Percentiles rank a stretch among this genome's conserved stretches.
phyloP scores from a whole-genome alignment of 306 rosid genomes.

The Senna siamea region DNA sequence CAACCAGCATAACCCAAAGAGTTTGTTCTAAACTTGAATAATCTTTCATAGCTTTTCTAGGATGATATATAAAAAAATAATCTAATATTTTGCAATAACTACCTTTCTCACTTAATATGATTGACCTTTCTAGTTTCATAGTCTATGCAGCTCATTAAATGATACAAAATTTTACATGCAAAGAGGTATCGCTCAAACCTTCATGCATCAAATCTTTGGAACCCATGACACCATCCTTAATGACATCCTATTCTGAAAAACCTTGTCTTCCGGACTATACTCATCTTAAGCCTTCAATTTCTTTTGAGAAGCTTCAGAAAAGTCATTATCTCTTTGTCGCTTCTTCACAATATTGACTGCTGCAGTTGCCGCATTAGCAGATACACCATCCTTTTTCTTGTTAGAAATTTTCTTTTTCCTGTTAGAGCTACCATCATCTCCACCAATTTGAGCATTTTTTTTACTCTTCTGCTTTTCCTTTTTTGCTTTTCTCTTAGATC shows the following conservation, averaged over 20 bases:
- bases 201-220: conserved; percentile 12
- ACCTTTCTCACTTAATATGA: neutral
- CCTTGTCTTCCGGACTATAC: conserved; percentile 18
- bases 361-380: conserved; percentile 33
- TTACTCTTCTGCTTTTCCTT: conserved; percentile 43
- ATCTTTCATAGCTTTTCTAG: neutral
- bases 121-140: conserved; percentile 28
- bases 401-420: conserved; percentile 43
- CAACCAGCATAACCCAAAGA: conserved; percentile 1
- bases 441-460: conserved; percentile 41
- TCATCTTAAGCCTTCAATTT: conserved; percentile 37
- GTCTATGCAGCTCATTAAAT: conserved; percentile 21
- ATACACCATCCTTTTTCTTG: conserved; percentile 41
- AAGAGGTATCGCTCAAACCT: conserved; percentile 27
- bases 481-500: conserved; percentile 52
- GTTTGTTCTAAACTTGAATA: neutral
- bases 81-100: conserved; percentile 7
- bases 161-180: conserved; percentile 36
- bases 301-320: conserved; percentile 38
- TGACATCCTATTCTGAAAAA: conserved; percentile 13
- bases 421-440: conserved; percentile 42
- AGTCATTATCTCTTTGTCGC: conserved; percentile 45
- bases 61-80: neutral
- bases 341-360: conserved; percentile 31
- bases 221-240: conserved; percentile 16